Evolutionary conservation across 2,329 filamentous ascomycete genomes (phyloP), one percentile per base, ranked within the genome.

Genomic region (Epichloe sp.): DNA sequence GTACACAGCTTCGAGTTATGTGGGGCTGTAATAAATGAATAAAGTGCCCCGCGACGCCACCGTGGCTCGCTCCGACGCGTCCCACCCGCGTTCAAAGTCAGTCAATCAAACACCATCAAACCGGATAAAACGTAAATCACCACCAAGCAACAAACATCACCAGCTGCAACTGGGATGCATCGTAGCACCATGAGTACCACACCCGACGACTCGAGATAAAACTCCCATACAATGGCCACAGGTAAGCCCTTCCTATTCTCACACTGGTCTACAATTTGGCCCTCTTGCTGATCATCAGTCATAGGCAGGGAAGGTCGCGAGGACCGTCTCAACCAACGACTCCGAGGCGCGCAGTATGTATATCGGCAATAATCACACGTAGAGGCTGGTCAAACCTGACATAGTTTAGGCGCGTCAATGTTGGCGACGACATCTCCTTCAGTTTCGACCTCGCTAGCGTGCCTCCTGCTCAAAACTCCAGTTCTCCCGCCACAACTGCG

Each of bases 271-370:
- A 4, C 31, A 31, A 31, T 31, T 19, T 49, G 14, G 21, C 10
- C 42, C 8, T 14, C 11, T 15, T 12, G 41, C 7, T 37, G 21
- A 31, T 36, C 41, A 19, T 12, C 37, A 37, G 11, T 5, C 8
- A 26, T 26, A 65, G 66, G 63, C 55, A 64, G 63, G 49, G 63
- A 67, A 78, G 75, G 72, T 60, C 78, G 80, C 57, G 76, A 79
- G 58, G 78, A 81, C 62, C 78, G 79, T 60, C 74, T 83, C 68
- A 78, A 79, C 55, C 74, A 81, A 67, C 79, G 80, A 61, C 76
- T 84, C 62, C 79, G 80, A 55, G 80, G 80, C 54, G 79, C 80
- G 42, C 77, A 79, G 79, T 82, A 71, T 57, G 76, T 63, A 12
- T 31, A 2, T 14, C 10, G 34, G 2, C 8, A 43, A 43, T 12